Evolutionary conservation across 495 filamentous ascomycete genomes (phyloP).

Genomic region (Articulospora tetracladia): DNA sequence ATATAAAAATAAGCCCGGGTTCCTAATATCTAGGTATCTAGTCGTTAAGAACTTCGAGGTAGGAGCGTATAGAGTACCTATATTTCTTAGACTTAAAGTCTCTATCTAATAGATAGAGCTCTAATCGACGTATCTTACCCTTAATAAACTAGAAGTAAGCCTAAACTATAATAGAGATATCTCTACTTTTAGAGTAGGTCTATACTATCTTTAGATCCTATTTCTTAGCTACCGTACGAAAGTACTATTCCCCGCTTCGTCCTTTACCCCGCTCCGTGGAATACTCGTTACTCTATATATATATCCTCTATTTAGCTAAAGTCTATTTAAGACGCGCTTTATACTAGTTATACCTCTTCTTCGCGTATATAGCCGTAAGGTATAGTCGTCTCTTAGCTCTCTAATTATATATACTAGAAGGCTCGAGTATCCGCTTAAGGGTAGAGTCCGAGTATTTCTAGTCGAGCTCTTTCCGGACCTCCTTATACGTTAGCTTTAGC

Average conservation of each 20-base stretch:
- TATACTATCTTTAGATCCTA: neutral
- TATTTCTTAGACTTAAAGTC: constrained; percentile 3
- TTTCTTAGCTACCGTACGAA: neutral
- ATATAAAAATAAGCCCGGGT: neutral
- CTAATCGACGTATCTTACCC: neutral
- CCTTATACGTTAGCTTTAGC: no score
- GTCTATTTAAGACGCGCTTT: neutral
- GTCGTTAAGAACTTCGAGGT: neutral
- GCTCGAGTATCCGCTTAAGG: no score
- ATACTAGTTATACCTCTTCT: neutral
- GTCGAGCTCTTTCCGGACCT: no score
- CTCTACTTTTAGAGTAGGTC: neutral
- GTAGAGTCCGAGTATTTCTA: no score
- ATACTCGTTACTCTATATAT: neutral
- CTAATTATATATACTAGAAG: no score
- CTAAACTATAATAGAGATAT: neutral
- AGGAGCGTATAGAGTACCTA: neutral
- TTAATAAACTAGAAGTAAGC: constrained; percentile 1
- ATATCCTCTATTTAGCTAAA: neutral
- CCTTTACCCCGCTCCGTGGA: no score
- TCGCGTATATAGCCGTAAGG: no score
- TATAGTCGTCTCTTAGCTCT: no score
- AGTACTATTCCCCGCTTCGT: neutral
- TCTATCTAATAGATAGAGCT: neutral
- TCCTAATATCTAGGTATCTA: neutral